A percentile compares a stretch with the other conserved stretches of the same genome.
phyloP scores from a whole-genome alignment of 164 flowering plant species.

The Vitis riparia region DNA sequence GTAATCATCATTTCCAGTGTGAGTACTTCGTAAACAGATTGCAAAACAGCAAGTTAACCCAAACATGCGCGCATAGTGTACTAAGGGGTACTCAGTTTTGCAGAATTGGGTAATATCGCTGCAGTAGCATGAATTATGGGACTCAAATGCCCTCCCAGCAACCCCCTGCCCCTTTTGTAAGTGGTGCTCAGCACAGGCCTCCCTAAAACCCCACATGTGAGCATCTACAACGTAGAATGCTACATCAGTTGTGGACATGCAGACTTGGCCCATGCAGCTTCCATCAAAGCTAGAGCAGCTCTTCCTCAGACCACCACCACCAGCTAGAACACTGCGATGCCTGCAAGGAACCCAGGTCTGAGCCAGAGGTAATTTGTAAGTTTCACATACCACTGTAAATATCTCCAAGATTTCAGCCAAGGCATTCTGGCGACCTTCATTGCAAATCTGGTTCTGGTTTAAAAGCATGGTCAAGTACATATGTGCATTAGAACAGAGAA shows the following conservation, averaged over 20 bases:
- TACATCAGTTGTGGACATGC: conserved; percentile 93
- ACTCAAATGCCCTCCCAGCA: conserved; percentile 79
- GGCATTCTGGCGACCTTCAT: conserved; percentile 87
- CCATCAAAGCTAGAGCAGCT: conserved; percentile 94
- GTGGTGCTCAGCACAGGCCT: conserved; percentile 97
- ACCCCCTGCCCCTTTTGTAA: conserved; percentile 91
- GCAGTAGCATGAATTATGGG: conserved; percentile 68
- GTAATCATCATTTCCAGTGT: conserved; percentile 86
- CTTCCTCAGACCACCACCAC: conserved; percentile 84
- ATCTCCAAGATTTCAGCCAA: conserved; percentile 89
- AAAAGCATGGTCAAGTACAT: conserved; percentile 24
- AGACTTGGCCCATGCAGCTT: conserved; percentile 86
- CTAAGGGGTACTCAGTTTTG: conserved; percentile 89
- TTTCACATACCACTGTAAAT: conserved; percentile 81
- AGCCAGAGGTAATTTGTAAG: conserved; percentile 84
- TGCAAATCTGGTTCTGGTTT: conserved; percentile 82
- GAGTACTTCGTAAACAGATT: conserved; percentile 67
- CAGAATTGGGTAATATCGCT: conserved; percentile 67
- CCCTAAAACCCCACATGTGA: conserved; percentile 93
- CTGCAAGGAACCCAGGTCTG: conserved; percentile 99
- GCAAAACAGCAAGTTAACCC: conserved; percentile 74
- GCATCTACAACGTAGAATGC: conserved; percentile 90
- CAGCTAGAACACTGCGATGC: conserved; percentile 80
- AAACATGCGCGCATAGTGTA: conserved; percentile 94
- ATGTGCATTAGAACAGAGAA: conserved; percentile 16